Evolutionary conservation across 352 stramenopile species (phyloP).

Genomic region (Pythium periplocum): DNA sequence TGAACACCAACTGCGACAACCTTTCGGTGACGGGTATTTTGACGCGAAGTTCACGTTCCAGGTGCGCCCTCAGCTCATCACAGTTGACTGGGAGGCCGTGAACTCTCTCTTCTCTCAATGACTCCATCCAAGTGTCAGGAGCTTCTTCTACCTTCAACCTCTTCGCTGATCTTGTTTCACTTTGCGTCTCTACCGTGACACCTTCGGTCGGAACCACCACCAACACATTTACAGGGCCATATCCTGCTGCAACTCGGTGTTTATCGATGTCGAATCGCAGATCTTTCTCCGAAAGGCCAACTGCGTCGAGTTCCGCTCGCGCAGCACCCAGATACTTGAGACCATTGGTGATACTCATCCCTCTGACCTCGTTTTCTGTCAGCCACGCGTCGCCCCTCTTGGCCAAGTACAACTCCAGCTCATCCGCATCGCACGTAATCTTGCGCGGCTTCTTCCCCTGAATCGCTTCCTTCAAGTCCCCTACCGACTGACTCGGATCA

Average conservation of each 20-base stretch:
- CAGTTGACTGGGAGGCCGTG: constrained; percentile 3
- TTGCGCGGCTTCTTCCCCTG: constrained; percentile 1
- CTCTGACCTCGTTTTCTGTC: neutral
- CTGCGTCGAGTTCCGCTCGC: neutral
- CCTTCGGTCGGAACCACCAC: constrained; percentile 7
- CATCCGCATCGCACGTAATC: constrained; percentile 4
- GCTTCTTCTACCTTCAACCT: constrained; percentile 2
- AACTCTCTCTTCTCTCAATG: constrained; percentile 1
- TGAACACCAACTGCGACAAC: neutral
- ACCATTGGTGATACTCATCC: neutral
- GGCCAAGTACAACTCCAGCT: constrained; percentile 9
- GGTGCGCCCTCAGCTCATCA: constrained; percentile 1
- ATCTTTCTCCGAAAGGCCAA: neutral
- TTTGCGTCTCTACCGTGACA: too few species aligned
- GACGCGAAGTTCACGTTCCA: constrained; percentile 9
- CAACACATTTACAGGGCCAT: constrained; percentile 2
- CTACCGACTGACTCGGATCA: constrained; percentile 5
- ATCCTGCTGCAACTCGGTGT: neutral
- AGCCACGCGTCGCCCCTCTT: constrained; percentile 9
- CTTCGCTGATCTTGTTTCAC: neutral
- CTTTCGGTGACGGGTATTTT: constrained; percentile 6
- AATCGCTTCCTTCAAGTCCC: constrained; percentile 10
- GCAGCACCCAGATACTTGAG: neutral
- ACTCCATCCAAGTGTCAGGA: constrained; percentile 6
- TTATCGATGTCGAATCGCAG: neutral